These are phyloP conservation scores for Endoconidiophora laricicola DNA, from an alignment of 2,329 filamentous ascomycete genomes.

Conservation along the genomic window DNA sequence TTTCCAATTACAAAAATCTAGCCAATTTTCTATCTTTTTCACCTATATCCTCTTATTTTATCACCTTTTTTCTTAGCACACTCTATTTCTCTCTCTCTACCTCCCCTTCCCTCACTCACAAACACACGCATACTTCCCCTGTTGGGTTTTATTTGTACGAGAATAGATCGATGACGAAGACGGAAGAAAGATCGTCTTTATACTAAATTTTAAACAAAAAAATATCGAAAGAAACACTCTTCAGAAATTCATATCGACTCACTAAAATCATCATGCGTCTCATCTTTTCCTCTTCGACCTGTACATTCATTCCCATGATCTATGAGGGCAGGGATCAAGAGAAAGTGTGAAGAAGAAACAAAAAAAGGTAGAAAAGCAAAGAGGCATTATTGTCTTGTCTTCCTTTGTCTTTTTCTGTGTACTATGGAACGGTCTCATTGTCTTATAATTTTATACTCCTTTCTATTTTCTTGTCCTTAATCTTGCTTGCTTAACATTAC, in stretches of 20 bases:
- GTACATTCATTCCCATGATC: background rate
- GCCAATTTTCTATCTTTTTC: background rate
- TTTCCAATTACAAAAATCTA: background rate
- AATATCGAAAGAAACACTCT: conserved; percentile 1
- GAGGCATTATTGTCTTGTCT: background rate
- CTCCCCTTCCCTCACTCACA: background rate
- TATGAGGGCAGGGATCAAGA: background rate
- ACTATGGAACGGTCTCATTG: background rate
- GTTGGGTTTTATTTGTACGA: conserved; percentile 8
- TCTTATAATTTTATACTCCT: background rate
- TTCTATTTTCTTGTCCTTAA: background rate
- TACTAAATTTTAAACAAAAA: conserved; percentile 2
- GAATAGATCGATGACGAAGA: conserved; percentile 4
- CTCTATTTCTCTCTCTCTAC: background rate
- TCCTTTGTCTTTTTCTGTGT: background rate
- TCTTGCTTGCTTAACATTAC: background rate
- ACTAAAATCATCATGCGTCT: background rate
- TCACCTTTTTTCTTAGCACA: background rate
- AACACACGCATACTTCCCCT: background rate
- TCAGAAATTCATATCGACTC: background rate
- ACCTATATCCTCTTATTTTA: background rate
- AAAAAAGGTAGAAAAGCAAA: background rate
- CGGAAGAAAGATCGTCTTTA: too few species aligned
- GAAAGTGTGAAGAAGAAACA: background rate
- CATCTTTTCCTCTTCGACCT: background rate